A percentile compares a stretch with the other conserved stretches of the same genome.
These are phyloP conservation scores for Candida montana DNA, from an alignment of 805 yeast genomes.

Conservation along the genomic window DNA sequence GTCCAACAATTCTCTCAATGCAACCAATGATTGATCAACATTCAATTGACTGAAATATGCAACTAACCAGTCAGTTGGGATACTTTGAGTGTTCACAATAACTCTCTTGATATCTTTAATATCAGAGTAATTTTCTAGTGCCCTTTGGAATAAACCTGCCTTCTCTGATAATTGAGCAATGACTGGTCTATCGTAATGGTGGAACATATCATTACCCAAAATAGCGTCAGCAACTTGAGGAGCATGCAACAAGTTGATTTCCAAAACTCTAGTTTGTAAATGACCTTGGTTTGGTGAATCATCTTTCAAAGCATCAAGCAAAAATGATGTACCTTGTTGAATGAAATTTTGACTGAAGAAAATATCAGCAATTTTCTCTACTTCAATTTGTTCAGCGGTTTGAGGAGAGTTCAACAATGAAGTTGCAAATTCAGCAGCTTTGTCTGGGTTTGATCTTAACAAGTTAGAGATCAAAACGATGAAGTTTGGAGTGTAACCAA, in stretches of 20 bases:
- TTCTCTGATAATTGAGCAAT: slow-evolving; percentile 91
- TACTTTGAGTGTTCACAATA: slow-evolving; percentile 74
- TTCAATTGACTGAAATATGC: slow-evolving; percentile 88
- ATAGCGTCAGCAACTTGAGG: slow-evolving; percentile 99
- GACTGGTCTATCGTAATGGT: slow-evolving; percentile 90
- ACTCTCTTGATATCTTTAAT: slow-evolving; percentile 94
- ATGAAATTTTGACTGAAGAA: slow-evolving; percentile 90
- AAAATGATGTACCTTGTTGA: slow-evolving; percentile 97
- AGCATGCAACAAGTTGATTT: slow-evolving; percentile 88
- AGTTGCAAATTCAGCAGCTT: slow-evolving; percentile 95
- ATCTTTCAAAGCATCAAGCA: slow-evolving; percentile 89
- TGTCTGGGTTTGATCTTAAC: slow-evolving; percentile 91
- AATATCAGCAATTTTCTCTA: slow-evolving; percentile 86
- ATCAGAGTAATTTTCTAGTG: slow-evolving; percentile 92
- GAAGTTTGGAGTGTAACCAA: slow-evolving; percentile 83
- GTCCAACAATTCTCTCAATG: slow-evolving; percentile 81
- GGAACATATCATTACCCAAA: slow-evolving; percentile 90
- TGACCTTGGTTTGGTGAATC: slow-evolving; percentile 95
- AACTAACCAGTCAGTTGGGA: slow-evolving; percentile 93
- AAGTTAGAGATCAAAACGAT: slow-evolving; percentile 85
- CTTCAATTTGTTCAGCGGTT: slow-evolving; percentile 54
- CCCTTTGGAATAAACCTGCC: slow-evolving; percentile 94
- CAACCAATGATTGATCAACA: slow-evolving; percentile 86
- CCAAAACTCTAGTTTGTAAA: slow-evolving; percentile 89
- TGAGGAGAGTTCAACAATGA: slow-evolving; percentile 67